Evolutionary conservation across 805 yeast species (phyloP), one percentile per base, ranked within the genome.

Genomic region (Suhomyces kilbournensis): DNA sequence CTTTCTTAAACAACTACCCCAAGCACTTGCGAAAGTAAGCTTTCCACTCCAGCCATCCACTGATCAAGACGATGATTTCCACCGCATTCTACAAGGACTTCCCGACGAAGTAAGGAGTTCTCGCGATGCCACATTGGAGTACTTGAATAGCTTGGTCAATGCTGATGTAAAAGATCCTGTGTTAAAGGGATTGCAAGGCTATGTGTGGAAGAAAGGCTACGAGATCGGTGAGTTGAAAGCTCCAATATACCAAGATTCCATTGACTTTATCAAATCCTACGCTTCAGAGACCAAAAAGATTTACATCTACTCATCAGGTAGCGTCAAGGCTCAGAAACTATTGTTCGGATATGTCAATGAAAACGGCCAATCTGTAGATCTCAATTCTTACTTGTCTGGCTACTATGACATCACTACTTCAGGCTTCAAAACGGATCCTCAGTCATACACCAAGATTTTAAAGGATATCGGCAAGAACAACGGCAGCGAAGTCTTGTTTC

Each of bases 261-360:
- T 88, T 45, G 69, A 70, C 0, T 78, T 80, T 44, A 80, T 91
- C 49, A 51, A 60, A 2, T 32, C 46, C 10, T 79, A 84, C 81
- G 23, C 48, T 46, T 53, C 60, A 1, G 25, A 23, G 5, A 23
- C 53, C 3, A 20, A 44, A 3, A 70, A 71, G 2, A 71, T 90
- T 0, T 88, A 77, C 63, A 90, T 92, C 17, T 92, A 92, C 69
- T 90, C 97, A 0, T 88, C 96, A 25, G 98, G 98, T 0, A 85
- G 94, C 43, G 83, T 92, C 22, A 80, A 84, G 53, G 97, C 97
- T 0, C 98, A 92, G 61, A 86, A 85, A 60, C 71, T 92, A 54
- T 69, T 92, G 52, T 90, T 92, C 63, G 77, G 76, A 0, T 80
- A 88, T 64, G 92, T 88, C 8, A 71, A 71, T 49, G 69, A 71